Evolutionary conservation across 2,329 filamentous ascomycete species (phyloP), one percentile per base, ranked within the genome.

Genomic region (Aspergillus sp.): DNA sequence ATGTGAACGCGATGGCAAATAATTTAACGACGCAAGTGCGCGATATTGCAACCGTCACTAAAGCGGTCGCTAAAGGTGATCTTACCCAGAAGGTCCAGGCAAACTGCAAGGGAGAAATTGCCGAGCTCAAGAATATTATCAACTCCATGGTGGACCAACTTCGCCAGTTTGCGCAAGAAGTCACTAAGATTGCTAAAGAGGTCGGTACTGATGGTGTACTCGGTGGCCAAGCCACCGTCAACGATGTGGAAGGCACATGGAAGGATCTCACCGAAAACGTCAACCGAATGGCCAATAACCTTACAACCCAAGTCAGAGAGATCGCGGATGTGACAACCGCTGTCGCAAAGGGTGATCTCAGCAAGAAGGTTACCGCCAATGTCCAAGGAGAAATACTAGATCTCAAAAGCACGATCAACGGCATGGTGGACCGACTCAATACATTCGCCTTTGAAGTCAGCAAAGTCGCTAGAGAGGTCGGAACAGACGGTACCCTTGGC

Each of bases 61-160:
- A 86, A 50, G 86, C 86, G 37, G 86, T 89, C 57, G 86, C 86
- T 61, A 86, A 86, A 75, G 93, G 93, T 77, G 95, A 99, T 74
- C 82, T 99, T 67, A 97, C 93, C 51, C 93, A 96, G 75, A 97
- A 97, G 75, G 93, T 99, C 40, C 91, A 96, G 75, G 93, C 93
- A 60, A 91, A 91, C 70, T 93, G 90, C 77, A 89, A 88, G 79
- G 96, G 89, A 75, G 95, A 93, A 82, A 98, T 93, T 69, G 89
- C 87, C 72, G 91, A 90, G 79, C 89, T 99, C 70, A 99, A 99
- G 78, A 93, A 92, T 59, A 98, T 95, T 47, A 99, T 98, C 81
- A 99, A 99, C 78, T 95, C 90, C 73, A 99, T 99, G 93, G 93
- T 99, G 65, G 95, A 97, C 74, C 95, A 97, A 75, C 82, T 99